A percentile compares a stretch with the other conserved stretches of the same genome.
These are phyloP conservation scores for Gossypium ekmanianum DNA, from an alignment of 345 rosid genomes.

Conservation along the genomic window DNA sequence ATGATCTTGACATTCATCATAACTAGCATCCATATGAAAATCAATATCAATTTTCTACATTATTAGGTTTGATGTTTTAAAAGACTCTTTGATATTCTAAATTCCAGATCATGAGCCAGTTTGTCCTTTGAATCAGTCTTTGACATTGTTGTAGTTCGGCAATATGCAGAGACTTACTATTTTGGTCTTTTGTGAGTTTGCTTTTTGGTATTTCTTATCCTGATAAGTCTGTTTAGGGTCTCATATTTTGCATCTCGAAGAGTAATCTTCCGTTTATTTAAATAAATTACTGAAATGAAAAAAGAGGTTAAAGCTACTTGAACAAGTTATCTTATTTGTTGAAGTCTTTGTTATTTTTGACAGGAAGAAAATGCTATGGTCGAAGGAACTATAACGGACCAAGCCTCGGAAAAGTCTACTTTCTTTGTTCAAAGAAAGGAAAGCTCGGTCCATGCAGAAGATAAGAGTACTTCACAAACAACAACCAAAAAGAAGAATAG, in stretches of 20 bases:
- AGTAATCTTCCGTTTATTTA: neutral
- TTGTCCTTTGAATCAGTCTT: neutral
- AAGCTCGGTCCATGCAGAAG: constrained; percentile 32
- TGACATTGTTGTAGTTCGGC: neutral
- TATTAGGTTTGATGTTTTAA: neutral
- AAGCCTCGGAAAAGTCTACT: constrained; percentile 33
- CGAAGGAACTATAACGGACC: constrained; percentile 28
- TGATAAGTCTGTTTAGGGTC: neutral
- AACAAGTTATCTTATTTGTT: constrained; percentile 13
- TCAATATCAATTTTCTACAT: neutral
- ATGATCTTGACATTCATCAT: neutral
- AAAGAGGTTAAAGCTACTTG: neutral
- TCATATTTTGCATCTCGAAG: neutral
- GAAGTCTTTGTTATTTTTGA: constrained; percentile 15
- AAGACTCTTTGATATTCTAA: neutral
- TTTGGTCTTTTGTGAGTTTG: neutral
- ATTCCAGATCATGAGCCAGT: neutral
- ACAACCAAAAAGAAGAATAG: constrained; percentile 70
- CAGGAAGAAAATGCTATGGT: constrained; percentile 35
- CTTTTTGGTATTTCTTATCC: neutral
- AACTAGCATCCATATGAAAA: neutral
- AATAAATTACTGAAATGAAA: neutral
- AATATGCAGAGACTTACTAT: neutral
- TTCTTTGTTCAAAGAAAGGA: constrained; percentile 40
- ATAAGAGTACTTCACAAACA: constrained; percentile 34